Conservation (phyloP, 2,329 filamentous ascomycete species). For the Mariannaea elegans region DNA sequence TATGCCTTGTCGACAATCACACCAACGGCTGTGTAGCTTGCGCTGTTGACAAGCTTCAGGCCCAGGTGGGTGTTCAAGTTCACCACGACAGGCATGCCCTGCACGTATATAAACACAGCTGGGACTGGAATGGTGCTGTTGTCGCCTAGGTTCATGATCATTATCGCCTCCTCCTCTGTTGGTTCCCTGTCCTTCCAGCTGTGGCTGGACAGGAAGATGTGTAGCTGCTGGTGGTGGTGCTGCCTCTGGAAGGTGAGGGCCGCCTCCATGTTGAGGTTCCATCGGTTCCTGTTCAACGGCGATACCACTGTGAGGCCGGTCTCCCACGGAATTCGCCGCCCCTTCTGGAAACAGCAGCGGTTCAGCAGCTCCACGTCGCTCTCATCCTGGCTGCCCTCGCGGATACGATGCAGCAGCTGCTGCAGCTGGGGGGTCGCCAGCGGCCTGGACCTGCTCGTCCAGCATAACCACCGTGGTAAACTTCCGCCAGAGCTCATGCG, state of each 20-base stretch:
- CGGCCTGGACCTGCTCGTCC: not conserved
- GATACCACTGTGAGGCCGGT: not conserved
- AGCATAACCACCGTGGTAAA: conserved; percentile 2
- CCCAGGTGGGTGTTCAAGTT: not conserved
- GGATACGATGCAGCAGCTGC: not conserved
- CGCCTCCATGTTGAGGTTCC: not conserved
- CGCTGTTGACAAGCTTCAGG: conserved; percentile 2
- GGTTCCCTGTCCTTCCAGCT: not conserved
- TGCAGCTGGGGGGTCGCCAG: not conserved
- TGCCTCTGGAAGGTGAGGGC: not conserved
- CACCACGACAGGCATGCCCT: conserved; percentile 9
- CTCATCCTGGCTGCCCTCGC: not conserved
- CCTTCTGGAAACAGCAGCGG: not conserved
- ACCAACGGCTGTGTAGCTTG: not conserved
- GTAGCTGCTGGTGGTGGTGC: not conserved
- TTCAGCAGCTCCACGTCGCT: not conserved
- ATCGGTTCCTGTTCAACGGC: not conserved
- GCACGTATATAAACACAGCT: not conserved
- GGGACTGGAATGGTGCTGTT: not conserved
- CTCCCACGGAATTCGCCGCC: not conserved
- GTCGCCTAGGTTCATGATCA: not conserved
- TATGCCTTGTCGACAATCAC: not conserved
- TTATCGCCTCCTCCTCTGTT: not conserved
- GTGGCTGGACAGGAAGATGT: not conserved
- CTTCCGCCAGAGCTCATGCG: not conserved